Base-by-base conservation (phyloP, 768 basidiomycete genomes). In the Leccinellum rugosiceps region DNA sequence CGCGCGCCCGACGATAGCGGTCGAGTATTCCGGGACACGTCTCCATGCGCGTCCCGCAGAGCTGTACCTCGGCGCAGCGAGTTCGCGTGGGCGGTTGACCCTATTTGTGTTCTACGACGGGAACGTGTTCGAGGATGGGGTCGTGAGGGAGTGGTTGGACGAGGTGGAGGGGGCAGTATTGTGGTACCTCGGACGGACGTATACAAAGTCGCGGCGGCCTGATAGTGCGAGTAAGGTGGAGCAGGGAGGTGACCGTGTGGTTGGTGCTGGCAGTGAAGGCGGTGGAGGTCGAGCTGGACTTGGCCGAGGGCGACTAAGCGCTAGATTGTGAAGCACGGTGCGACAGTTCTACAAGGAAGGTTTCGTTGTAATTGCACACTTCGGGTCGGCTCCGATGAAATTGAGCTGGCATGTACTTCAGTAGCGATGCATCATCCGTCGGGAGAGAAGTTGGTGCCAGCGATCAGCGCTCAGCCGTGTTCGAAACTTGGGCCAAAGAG, bases 21-120 rank as follows among this genome's bases (percentile, higher is more conserved):
- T 66, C 25, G 59, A 63, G 13, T 23, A 52, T 13, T 10, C 19
- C 8, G 21, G 6, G 48, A 52, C 60, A 13, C 57, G 57, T 58
- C 68, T 83, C 13, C 79, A 75, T 35, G 72, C 74, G 52, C 77
- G 80, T 8, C 78, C 82, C 2, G 72, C 63, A 3, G 79, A 83
- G 60, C 57, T 70, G 15, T 70, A 82, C 60, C 72, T 83, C 0
- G 77, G 78, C 2, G 77, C 80, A 15, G 51, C 67, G 3, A 78
- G 72, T 2, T 64, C 62, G 4, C 63, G 59, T 2, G 65, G 74
- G 31, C 65, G 69, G 34, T 56, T 85, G 35, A 55, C 56, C 2
- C 47, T 83, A 46, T 54, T 62, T 14, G 45, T 73, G 4, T 75
- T 53, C 59, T 79, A 72, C 61, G 83, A 85, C 49, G 68, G 64